Conservation (phyloP, 2,329 filamentous ascomycete genomes). For the Polytolypa hystricis region DNA sequence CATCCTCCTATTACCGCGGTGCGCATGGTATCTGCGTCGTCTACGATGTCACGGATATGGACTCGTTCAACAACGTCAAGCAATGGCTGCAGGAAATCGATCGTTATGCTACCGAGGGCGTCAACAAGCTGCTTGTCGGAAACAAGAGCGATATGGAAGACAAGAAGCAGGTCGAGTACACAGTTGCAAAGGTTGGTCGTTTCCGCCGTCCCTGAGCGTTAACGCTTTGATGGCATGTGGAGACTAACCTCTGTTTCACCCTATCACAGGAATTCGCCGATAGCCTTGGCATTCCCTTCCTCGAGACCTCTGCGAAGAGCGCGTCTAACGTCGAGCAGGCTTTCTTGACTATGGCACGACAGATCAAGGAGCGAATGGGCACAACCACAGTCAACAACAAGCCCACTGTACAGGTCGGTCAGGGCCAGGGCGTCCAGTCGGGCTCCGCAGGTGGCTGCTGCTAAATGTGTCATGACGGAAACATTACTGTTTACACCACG, state of each 20-base stretch:
- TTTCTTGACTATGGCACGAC: conserved; percentile 98
- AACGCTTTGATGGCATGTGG: conserved; percentile 4
- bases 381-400: conserved; percentile 97
- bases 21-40: conserved; percentile 99
- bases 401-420: conserved; percentile 89
- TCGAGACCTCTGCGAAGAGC: conserved; percentile 99
- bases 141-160: conserved; percentile 99
- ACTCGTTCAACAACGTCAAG: conserved; percentile 99
- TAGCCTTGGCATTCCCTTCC: conserved; percentile 96
- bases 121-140: conserved; percentile 97
- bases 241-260: conserved; percentile 9
- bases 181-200: conserved; percentile 83
- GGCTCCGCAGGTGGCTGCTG: conserved; percentile 81
- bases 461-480: conserved; percentile 56
- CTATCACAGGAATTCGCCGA: conserved; percentile 81
- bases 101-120: conserved; percentile 95
- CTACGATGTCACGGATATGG: conserved; percentile 99
- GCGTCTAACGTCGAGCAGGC: conserved; percentile 99
- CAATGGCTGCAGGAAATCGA: conserved; percentile 99
- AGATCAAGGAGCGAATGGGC: conserved; percentile 99
- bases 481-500: not conserved
- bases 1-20: conserved; percentile 97
- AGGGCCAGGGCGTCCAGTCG: conserved; percentile 86
- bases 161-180: conserved; percentile 99
- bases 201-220: not conserved